Base-by-base conservation (phyloP, 2,329 filamentous ascomycete genomes). In the Cladophialophora immunda region DNA sequence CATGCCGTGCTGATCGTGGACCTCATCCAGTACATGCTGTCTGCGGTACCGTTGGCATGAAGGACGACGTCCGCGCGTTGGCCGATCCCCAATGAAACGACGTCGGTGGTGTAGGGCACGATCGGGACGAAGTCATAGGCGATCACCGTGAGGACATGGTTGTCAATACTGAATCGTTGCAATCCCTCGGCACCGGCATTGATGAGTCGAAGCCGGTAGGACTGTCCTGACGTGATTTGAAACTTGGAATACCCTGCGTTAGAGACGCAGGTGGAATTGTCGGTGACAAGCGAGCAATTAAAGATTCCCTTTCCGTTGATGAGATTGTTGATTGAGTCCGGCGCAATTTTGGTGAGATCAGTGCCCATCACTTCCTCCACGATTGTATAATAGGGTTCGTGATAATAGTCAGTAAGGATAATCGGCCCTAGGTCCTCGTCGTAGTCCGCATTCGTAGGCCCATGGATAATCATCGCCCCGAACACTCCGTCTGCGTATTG, bases 21-120 rank as follows among this genome's bases (percentile, higher is more conserved):
- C n/a, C 78, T 76, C 77, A 80, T 79, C 74, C 75, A 79, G 32
- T 75, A 71, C 15, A 74, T 69, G 52, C 75, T 73, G 15, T 63
- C 73, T 3, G 72, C 30, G 5, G 69, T 61, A 8, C 72, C 75
- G 6, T 65, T 75, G 9, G 74, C 76, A 55, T 71, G 45, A 19
- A 77, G 71, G 13, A 76, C 62, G 3, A 76, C 69, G 29, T 76
- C 75, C 15, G 75, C 76, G 68, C 80, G 75, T 72, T 89, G 87
- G 50, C 85, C 86, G 52, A 90, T 81, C 36, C 84, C 87, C 15
- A 91, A 79, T 1, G 84, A 88, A 8, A 91, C 80, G 1, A 88
- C 83, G 3, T 85, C 80, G 0, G 88, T 88, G 4, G 84, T 81
- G 75, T 90, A 92, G 45, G 60, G 76, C 67, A 75, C 63, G 30